A percentile compares a stretch with the other conserved stretches of the same genome.
phyloP scores from a whole-genome alignment of 129 eudicot genomes.

The Lactuca saligna region DNA sequence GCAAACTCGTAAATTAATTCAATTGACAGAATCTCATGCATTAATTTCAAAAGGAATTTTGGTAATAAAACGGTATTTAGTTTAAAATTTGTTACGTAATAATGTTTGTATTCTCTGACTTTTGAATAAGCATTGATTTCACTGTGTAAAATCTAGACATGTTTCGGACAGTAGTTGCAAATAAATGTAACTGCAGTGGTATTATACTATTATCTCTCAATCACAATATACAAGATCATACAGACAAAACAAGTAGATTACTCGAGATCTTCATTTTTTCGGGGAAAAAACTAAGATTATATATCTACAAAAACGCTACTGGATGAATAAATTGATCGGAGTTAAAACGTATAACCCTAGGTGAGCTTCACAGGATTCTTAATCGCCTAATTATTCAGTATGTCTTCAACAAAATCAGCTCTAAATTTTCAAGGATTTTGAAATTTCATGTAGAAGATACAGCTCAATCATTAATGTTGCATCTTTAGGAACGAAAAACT shows the following conservation, averaged over 20 bases:
- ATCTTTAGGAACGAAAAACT: constrained; percentile 1
- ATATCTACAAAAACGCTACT: constrained; percentile 2
- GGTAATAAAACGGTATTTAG: constrained; percentile 4
- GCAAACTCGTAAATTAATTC: constrained; percentile 16
- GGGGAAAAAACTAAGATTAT: background rate
- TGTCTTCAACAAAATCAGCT: constrained; percentile 3
- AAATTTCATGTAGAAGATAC: constrained; percentile 4
- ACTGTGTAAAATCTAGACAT: constrained; percentile 14
- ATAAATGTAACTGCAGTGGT: background rate
- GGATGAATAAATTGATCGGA: constrained; percentile 6
- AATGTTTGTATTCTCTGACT: constrained; percentile 9
- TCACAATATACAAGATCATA: constrained; percentile 14
- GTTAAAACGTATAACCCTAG: constrained; percentile 13
- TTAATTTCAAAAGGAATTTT: constrained; percentile 8
- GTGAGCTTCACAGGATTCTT: background rate
- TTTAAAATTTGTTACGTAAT: background rate
- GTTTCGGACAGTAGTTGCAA: constrained; percentile 18
- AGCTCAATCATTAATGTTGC: background rate
- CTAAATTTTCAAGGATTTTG: background rate
- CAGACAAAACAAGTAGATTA: constrained; percentile 9
- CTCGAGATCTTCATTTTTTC: constrained; percentile 8
- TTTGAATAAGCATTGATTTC: constrained; percentile 11
- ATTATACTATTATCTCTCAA: background rate
- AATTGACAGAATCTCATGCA: constrained; percentile 7
- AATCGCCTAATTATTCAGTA: background rate